Conservation (phyloP, 139 green algal species). For the Limnomonas spitsbergensis region DNA sequence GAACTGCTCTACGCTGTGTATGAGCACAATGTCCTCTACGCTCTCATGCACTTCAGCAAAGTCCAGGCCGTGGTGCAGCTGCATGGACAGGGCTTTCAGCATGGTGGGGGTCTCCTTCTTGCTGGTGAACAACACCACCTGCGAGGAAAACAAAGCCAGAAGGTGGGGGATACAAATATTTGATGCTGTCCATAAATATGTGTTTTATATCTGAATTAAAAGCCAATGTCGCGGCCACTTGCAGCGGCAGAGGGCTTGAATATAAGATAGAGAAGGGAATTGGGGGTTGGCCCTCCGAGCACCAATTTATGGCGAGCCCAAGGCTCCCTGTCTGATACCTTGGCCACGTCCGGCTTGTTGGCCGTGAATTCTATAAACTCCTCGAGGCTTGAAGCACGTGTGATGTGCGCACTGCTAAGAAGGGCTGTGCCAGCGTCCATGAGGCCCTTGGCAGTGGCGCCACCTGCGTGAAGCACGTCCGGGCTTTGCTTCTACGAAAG, state of each 20-base stretch:
- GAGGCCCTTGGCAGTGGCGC: neutral
- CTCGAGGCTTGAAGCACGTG: neutral
- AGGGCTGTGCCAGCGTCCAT: neutral
- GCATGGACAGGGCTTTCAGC: conserved; percentile 35
- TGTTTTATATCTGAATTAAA: no score
- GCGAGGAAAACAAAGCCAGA: neutral
- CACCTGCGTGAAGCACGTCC: neutral
- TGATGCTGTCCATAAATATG: neutral
- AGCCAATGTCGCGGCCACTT: neutral
- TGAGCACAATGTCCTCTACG: neutral
- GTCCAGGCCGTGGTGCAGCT: conserved; percentile 27
- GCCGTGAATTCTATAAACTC: conserved; percentile 15
- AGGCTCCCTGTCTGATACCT: neutral
- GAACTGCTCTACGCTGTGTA: neutral
- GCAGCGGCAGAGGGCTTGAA: neutral
- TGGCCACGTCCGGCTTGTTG: neutral
- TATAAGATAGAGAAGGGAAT: neutral
- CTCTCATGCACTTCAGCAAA: conserved; percentile 20
- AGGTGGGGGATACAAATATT: neutral
- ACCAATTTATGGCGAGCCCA: neutral
- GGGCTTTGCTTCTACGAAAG: neutral
- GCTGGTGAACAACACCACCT: conserved; percentile 40
- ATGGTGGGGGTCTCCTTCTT: conserved; percentile 25
- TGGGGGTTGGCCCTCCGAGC: neutral
- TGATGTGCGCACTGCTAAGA: conserved; percentile 1